phyloP scores from a whole-genome alignment of 345 rosid species.

The Hirschfeldia incana region DNA sequence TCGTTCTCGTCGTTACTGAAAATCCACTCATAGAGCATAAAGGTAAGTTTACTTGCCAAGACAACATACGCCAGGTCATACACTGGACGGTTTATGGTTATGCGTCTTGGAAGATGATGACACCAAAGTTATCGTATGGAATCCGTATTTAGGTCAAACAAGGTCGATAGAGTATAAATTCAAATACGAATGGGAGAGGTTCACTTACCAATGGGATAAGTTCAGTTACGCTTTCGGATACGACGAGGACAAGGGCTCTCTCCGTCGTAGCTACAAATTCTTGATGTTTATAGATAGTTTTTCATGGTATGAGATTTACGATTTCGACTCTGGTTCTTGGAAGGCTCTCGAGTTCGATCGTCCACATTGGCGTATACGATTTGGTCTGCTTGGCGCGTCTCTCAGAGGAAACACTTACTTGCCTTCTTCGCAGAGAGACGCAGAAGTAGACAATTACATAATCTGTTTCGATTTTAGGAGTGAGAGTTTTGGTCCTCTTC shows the following conservation, averaged over 20 bases:
- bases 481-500: neutral
- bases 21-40: neutral
- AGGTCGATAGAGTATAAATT: neutral
- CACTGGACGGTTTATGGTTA: neutral
- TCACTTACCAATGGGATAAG: too few species aligned
- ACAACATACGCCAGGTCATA: neutral
- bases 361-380: neutral
- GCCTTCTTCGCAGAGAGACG: neutral
- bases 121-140: neutral
- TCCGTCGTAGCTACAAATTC: neutral
- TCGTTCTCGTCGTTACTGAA: neutral
- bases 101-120: neutral
- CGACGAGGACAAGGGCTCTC: neutral
- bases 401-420: slow-evolving; percentile 1
- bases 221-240: neutral
- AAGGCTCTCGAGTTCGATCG: neutral
- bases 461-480: neutral
- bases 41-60: neutral
- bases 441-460: neutral
- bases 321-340: neutral
- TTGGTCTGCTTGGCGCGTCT: neutral
- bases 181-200: too few species aligned
- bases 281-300: neutral
- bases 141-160: neutral
- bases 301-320: neutral